Conservation (phyloP, 805 yeast species). For the Jamesozyma jinghongensis region DNA sequence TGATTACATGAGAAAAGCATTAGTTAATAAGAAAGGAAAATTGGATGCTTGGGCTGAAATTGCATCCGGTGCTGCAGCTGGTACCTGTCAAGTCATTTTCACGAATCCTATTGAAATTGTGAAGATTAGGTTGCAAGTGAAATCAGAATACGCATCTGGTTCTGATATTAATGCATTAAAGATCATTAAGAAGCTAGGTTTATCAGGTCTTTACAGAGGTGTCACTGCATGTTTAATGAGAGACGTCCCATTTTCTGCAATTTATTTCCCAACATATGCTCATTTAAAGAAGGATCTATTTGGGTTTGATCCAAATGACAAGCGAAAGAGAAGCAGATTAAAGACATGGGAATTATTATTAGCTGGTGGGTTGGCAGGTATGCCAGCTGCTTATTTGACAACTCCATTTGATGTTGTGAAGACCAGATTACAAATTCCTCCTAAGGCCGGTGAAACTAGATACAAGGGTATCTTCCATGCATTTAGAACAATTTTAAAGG, state of each 20-base stretch:
- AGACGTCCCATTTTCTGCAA: constrained; percentile 95
- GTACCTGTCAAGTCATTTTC: constrained; percentile 92
- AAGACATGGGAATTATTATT: constrained; percentile 75
- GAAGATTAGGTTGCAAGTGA: constrained; percentile 88
- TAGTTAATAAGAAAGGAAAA: constrained; percentile 46
- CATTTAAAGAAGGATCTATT: constrained; percentile 78
- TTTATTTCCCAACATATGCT: constrained; percentile 94
- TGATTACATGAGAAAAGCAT: constrained; percentile 70
- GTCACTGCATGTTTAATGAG: constrained; percentile 83
- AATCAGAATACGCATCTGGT: constrained; percentile 52
- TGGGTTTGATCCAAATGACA: constrained; percentile 67
- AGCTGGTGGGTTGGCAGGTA: constrained; percentile 93
- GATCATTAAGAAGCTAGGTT: constrained; percentile 70
- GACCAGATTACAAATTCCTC: constrained; percentile 84
- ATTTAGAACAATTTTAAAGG: constrained; percentile 57
- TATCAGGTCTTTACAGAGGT: constrained; percentile 84
- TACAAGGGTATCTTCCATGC: constrained; percentile 77
- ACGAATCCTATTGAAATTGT: constrained; percentile 96
- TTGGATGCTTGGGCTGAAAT: constrained; percentile 55
- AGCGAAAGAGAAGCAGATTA: constrained; percentile 48
- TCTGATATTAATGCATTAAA: constrained; percentile 37
- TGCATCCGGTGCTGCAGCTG: constrained; percentile 87
- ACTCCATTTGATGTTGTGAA: constrained; percentile 97
- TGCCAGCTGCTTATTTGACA: constrained; percentile 94
- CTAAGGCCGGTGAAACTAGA: constrained; percentile 64